Evolutionary conservation across 2,329 filamentous ascomycete genomes (phyloP).

Genomic region (Aciculosporium take): DNA sequence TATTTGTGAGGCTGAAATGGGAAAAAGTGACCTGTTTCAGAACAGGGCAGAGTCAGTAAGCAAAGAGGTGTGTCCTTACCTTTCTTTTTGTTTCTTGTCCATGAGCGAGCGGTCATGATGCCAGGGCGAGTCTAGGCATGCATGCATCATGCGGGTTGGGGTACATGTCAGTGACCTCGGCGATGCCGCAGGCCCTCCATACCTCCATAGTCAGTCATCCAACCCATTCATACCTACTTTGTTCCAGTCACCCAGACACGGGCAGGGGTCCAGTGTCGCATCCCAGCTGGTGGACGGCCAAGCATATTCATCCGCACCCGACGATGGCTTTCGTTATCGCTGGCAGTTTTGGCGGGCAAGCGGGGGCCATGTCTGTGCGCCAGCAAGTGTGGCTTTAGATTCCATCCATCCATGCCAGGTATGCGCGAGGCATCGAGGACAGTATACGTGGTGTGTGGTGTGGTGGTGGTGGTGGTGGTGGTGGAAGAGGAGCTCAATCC

Average conservation of each 20-base stretch:
- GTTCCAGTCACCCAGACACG: not conserved
- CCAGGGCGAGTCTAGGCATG: constrained; percentile 1
- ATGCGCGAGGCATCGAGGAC: too few relatives aligned
- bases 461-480: too few relatives aligned
- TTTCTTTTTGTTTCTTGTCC: not conserved
- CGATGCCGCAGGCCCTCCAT: constrained; percentile 1
- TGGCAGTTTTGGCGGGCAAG: too few relatives aligned
- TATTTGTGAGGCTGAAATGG: not conserved
- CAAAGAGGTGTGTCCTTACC: not conserved
- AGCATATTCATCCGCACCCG: too few relatives aligned
- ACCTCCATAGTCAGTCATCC: too few relatives aligned
- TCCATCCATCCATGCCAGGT: too few relatives aligned
- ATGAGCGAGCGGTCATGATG: not conserved
- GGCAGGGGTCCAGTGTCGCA: not conserved
- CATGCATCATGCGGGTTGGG: constrained; percentile 2
- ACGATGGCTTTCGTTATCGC: too few relatives aligned
- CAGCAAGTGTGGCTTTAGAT: too few relatives aligned
- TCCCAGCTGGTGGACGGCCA: not conserved
- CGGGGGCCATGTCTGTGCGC: too few relatives aligned
- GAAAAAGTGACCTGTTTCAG: not conserved
- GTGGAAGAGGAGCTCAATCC: too few relatives aligned
- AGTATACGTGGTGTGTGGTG: too few relatives aligned
- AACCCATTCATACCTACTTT: too few relatives aligned
- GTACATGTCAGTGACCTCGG: constrained; percentile 4
- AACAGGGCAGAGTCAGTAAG: not conserved